Conservation (phyloP, 2,329 filamentous ascomycete species). For the Plectosphaerella cucumerina region DNA sequence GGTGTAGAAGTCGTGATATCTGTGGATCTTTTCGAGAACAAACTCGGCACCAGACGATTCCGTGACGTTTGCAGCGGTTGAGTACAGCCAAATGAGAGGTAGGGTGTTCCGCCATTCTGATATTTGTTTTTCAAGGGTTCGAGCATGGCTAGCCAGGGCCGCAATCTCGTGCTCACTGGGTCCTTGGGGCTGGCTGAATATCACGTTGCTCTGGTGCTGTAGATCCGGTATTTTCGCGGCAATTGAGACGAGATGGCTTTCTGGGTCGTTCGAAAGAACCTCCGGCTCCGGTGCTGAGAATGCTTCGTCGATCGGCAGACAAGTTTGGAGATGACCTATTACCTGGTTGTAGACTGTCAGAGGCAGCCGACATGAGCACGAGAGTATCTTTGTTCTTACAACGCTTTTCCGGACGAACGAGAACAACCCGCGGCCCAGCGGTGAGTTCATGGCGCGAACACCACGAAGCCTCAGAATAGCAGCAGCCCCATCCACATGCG, state of each 20-base stretch:
- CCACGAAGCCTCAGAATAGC: not conserved
- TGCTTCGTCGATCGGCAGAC: conserved; percentile 1
- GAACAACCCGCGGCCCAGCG: conserved; percentile 7
- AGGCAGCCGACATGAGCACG: not conserved
- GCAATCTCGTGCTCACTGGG: not conserved
- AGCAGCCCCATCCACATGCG: not conserved
- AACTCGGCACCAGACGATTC: not conserved
- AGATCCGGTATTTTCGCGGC: not conserved
- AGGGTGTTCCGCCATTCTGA: not conserved
- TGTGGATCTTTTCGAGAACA: conserved; percentile 6
- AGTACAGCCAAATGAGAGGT: not conserved
- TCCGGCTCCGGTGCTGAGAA: not conserved
- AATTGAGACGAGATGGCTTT: not conserved
- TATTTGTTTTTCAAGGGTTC: not conserved
- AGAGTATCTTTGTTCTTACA: not conserved
- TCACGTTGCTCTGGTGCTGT: not conserved
- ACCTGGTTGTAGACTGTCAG: not conserved
- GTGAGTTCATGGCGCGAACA: not conserved
- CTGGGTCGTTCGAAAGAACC: not conserved
- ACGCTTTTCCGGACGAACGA: conserved; percentile 8
- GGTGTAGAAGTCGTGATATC: conserved; percentile 8
- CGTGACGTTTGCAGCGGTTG: not conserved
- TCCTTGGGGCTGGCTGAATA: not conserved
- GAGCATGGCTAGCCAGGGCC: not conserved
- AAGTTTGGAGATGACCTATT: conserved; percentile 3